A percentile compares a stretch with the other conserved stretches of the same genome.
Conservation (phyloP, 257 asterid species). For the Primulina huaijiensis region DNA sequence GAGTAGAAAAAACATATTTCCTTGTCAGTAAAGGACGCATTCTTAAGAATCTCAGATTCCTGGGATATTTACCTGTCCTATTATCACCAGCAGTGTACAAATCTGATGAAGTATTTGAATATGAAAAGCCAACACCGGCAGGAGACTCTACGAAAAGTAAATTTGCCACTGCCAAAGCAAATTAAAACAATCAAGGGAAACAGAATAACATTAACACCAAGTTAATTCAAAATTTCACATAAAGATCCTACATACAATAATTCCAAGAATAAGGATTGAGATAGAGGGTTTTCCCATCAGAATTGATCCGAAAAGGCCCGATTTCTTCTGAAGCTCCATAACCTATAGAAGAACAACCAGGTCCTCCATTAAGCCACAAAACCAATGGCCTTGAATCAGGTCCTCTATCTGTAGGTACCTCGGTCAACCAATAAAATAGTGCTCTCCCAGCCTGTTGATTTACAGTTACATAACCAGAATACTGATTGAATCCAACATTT, state of each 20-base stretch:
- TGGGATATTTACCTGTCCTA: conserved; percentile 65
- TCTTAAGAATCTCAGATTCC: conserved; percentile 15
- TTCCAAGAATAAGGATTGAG: conserved; percentile 87
- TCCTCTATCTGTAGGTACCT: conserved; percentile 50
- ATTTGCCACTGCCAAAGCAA: conserved; percentile 75
- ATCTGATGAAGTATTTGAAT: conserved; percentile 86
- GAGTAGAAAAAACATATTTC: conserved; percentile 2
- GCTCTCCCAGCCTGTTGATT: conserved; percentile 76
- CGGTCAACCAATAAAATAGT: conserved; percentile 88
- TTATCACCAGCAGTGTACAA: conserved; percentile 75
- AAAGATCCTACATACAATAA: conserved; percentile 55
- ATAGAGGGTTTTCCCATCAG: conserved; percentile 82
- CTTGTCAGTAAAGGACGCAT: background rate
- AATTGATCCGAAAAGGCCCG: conserved; percentile 84
- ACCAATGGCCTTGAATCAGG: conserved; percentile 82
- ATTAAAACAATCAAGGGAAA: conserved; percentile 24
- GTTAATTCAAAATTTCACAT: conserved; percentile 13
- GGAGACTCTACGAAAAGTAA: conserved; percentile 95
- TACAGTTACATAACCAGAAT: conserved; percentile 83
- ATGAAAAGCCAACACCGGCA: conserved; percentile 97
- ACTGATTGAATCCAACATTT: conserved; percentile 63
- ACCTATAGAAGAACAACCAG: conserved; percentile 97
- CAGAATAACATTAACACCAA: background rate
- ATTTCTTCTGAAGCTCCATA: conserved; percentile 94
- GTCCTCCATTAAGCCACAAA: conserved; percentile 99